These are phyloP conservation scores for Laetiporus sulphureus DNA, from an alignment of 1,284 basidiomycete species.

Conservation along the genomic window DNA sequence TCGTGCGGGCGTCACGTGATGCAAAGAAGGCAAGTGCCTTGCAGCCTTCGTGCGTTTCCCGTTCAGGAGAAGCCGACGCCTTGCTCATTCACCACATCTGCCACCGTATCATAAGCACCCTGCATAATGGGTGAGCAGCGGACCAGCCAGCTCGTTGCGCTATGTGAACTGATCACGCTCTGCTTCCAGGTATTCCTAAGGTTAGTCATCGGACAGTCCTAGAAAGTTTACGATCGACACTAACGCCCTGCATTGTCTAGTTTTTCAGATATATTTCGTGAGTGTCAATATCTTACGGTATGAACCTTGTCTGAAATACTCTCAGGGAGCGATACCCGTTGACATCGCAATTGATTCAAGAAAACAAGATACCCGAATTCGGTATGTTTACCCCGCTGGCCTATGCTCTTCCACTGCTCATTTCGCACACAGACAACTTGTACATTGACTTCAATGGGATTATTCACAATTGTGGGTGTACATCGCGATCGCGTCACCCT, in stretches of 20 bases:
- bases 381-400: conserved; percentile 36
- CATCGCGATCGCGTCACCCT: neutral
- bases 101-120: too few relatives aligned
- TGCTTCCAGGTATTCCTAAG: conserved; percentile 23
- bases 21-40: too few relatives aligned
- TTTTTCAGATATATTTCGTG: conserved; percentile 85
- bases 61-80: too few relatives aligned
- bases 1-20: too few relatives aligned
- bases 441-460: conserved; percentile 99
- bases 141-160: too few relatives aligned
- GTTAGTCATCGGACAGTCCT: too few relatives aligned
- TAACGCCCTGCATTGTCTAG: conserved; percentile 28
- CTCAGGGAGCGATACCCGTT: conserved; percentile 92
- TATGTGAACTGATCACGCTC: too few relatives aligned
- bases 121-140: too few relatives aligned
- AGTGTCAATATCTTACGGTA: conserved; percentile 21
- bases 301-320: conserved; percentile 8
- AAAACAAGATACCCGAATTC: conserved; percentile 96
- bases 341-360: conserved; percentile 95
- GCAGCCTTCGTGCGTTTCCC: too few relatives aligned
- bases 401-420: conserved; percentile 11
- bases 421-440: conserved; percentile 61
- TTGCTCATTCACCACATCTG: too few relatives aligned
- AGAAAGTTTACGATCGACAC: too few relatives aligned
- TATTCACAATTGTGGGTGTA: conserved; percentile 85